phyloP scores from a whole-genome alignment of 176 grass and related monocot species.

The Canna indica region DNA sequence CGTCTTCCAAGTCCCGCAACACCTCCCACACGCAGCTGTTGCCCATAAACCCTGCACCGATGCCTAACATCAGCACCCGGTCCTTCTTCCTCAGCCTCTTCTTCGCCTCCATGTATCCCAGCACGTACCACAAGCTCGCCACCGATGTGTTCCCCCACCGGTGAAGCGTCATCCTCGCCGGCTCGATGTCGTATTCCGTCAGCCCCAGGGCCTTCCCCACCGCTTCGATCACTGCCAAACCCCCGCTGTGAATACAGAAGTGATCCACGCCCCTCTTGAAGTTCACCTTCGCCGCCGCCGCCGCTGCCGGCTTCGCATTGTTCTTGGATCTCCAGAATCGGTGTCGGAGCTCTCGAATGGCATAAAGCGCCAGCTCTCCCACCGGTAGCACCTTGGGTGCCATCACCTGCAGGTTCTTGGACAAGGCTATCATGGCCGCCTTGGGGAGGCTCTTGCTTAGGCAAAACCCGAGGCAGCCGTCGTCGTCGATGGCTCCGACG shows the following conservation, averaged over 20 bases:
- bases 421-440: slow-evolving; percentile 42
- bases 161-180: slow-evolving; percentile 54
- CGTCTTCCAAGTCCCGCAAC: slow-evolving; percentile 14
- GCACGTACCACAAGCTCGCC: background rate
- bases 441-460: slow-evolving; percentile 56
- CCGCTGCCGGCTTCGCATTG: background rate
- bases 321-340: background rate
- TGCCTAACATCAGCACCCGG: background rate
- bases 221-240: slow-evolving; percentile 39
- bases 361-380: slow-evolving; percentile 36
- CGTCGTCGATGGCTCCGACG: slow-evolving; percentile 32
- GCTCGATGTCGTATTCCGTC: slow-evolving; percentile 33
- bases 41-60: background rate
- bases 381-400: slow-evolving; percentile 40
- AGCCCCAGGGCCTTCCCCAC: slow-evolving; percentile 38
- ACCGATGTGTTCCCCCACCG: slow-evolving; percentile 54
- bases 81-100: too few species aligned
- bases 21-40: slow-evolving; percentile 20
- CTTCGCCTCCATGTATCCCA: too few species aligned
- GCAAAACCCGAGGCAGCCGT: slow-evolving; percentile 40
- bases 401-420: slow-evolving; percentile 33
- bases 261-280: slow-evolving; percentile 47
- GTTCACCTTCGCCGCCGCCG: slow-evolving; percentile 21
- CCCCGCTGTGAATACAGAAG: slow-evolving; percentile 64
- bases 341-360: slow-evolving; percentile 3